Conservation (phyloP, 2,329 filamentous ascomycete species). For the Endocalyx cinctus region DNA sequence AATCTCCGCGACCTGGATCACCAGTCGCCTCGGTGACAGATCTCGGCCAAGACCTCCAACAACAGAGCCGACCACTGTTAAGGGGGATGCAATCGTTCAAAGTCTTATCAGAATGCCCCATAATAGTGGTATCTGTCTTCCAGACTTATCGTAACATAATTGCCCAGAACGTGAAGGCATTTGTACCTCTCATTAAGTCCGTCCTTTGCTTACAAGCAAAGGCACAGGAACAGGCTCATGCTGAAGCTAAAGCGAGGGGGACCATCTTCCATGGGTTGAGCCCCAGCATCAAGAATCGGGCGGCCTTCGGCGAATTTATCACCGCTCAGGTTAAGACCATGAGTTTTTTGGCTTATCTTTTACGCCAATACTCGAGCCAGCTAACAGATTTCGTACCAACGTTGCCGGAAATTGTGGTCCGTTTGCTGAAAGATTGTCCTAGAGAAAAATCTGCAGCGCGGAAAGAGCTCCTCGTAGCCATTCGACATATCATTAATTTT, state of each 20-base stretch:
- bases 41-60: conserved; percentile 73
- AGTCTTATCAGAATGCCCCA: conserved; percentile 93
- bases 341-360: conserved; percentile 93
- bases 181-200: conserved; percentile 89
- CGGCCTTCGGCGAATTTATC: conserved; percentile 95
- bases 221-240: conserved; percentile 87
- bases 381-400: conserved; percentile 82
- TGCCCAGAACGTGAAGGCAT: conserved; percentile 78
- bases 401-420: conserved; percentile 83
- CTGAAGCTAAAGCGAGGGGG: conserved; percentile 72
- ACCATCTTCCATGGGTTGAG: conserved; percentile 90
- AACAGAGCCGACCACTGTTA: conserved; percentile 73
- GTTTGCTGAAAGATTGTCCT: conserved; percentile 88
- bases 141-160: conserved; percentile 84
- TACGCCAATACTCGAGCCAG: conserved; percentile 82
- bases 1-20: conserved; percentile 85
- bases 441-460: conserved; percentile 88
- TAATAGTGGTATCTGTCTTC: conserved; percentile 97
- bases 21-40: conserved; percentile 80
- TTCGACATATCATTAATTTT: conserved; percentile 98
- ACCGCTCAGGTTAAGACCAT: conserved; percentile 98
- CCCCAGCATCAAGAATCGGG: conserved; percentile 86
- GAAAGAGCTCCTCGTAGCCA: conserved; percentile 93
- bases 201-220: conserved; percentile 85
- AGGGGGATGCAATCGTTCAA: conserved; percentile 99